Evolutionary conservation across 352 stramenopile genomes (phyloP).

Genomic region (Globisporangium irregulare): DNA sequence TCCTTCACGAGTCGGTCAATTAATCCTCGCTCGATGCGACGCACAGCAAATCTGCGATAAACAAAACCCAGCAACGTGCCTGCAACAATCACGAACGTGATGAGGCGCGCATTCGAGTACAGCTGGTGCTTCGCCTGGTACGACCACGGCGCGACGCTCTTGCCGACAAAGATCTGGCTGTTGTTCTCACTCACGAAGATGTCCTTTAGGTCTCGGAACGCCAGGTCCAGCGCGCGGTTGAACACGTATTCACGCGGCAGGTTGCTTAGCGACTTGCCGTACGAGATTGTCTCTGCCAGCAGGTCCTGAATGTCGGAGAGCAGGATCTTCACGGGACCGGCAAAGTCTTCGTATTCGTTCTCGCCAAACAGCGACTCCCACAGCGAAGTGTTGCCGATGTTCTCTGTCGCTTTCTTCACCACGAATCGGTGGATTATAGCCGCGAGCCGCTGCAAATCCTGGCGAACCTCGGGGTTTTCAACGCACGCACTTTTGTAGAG

Average conservation of each 20-base stretch:
- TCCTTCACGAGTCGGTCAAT: slow-evolving; percentile 68
- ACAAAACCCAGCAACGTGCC: slow-evolving; percentile 25
- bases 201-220: slow-evolving; percentile 48
- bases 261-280: slow-evolving; percentile 37
- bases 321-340: slow-evolving; percentile 36
- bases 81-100: slow-evolving; percentile 32
- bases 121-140: slow-evolving; percentile 52
- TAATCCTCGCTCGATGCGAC: slow-evolving; percentile 42
- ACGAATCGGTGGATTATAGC: slow-evolving; percentile 49
- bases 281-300: slow-evolving; percentile 38
- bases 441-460: slow-evolving; percentile 42
- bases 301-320: slow-evolving; percentile 50
- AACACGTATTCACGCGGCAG: slow-evolving; percentile 56
- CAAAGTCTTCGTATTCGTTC: slow-evolving; percentile 12
- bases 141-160: slow-evolving; percentile 43
- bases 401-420: slow-evolving; percentile 27
- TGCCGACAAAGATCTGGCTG: slow-evolving; percentile 43
- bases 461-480: slow-evolving; percentile 50
- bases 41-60: slow-evolving; percentile 38
- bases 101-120: slow-evolving; percentile 37
- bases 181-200: slow-evolving; percentile 50
- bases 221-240: slow-evolving; percentile 57
- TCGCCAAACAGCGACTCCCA: slow-evolving; percentile 26
- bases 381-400: slow-evolving; percentile 32
- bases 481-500: slow-evolving; percentile 47